These are phyloP conservation scores for Rossbeevera mucosa DNA, from an alignment of 768 basidiomycete species.

Conservation along the genomic window DNA sequence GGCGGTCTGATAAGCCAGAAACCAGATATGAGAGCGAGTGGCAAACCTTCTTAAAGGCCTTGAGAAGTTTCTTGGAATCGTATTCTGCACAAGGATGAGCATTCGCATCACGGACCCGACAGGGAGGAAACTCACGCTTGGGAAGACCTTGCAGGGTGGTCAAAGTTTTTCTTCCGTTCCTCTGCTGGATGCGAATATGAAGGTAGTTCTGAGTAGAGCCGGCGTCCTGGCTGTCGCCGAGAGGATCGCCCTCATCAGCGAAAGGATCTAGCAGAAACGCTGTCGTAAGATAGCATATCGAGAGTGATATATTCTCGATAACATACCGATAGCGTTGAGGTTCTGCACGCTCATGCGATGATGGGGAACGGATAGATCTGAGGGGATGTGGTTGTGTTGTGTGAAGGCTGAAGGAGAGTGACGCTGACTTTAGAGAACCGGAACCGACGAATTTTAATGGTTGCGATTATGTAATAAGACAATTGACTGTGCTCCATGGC, in stretches of 20 bases:
- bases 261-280: conserved; percentile 70
- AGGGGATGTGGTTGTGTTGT: conserved; percentile 46
- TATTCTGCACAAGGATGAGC: conserved; percentile 58
- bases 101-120: conserved; percentile 8
- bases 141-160: conserved; percentile 96
- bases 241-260: conserved; percentile 88
- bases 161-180: conserved; percentile 97
- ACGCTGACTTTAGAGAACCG: conserved; percentile 4
- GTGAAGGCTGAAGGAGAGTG: conserved; percentile 22
- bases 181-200: conserved; percentile 97
- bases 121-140: conserved; percentile 52
- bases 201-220: conserved; percentile 81
- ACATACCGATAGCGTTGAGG: conserved; percentile 70
- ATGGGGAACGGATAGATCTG: conserved; percentile 39
- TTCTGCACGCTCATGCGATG: conserved; percentile 96
- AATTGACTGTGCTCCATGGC: background rate
- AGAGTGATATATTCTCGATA: conserved; percentile 11
- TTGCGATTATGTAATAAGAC: conserved; percentile 18
- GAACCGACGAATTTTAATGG: conserved; percentile 23
- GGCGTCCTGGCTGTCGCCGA: conserved; percentile 68
- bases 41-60: conserved; percentile 94
- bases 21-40: background rate
- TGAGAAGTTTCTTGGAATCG: conserved; percentile 95
- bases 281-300: conserved; percentile 8
- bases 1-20: conserved; percentile 6